A percentile compares a stretch with the other conserved stretches of the same genome.
Conservation (phyloP, 2,329 filamentous ascomycete genomes). For the Alternaria sp. region DNA sequence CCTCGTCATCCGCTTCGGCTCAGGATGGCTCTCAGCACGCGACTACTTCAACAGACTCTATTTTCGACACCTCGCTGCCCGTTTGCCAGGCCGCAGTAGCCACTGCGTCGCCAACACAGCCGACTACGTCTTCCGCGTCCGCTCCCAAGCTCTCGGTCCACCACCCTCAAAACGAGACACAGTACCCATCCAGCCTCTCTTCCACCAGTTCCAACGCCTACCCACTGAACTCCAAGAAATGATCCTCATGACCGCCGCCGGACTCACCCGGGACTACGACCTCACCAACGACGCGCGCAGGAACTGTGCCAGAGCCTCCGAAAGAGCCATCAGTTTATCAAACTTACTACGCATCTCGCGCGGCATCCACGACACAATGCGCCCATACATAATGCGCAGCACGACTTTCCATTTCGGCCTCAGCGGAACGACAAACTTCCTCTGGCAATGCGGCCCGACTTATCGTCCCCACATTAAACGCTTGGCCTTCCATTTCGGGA, state of each 20-base stretch:
- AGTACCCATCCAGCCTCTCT: conserved; percentile 36
- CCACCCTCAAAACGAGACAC: conserved; percentile 16
- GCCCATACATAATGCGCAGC: conserved; percentile 31
- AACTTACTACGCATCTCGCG: conserved; percentile 28
- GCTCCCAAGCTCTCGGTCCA: conserved; percentile 8
- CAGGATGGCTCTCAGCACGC: conserved; percentile 39
- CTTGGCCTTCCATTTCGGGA: conserved; percentile 29
- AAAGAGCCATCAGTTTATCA: conserved; percentile 22
- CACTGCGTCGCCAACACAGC: not conserved
- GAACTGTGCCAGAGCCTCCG: not conserved
- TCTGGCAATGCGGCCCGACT: conserved; percentile 23
- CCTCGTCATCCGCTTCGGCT: conserved; percentile 35
- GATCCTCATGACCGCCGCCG: conserved; percentile 31
- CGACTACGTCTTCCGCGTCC: conserved; percentile 1
- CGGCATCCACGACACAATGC: conserved; percentile 22
- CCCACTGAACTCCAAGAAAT: conserved; percentile 40
- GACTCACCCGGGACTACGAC: conserved; percentile 18
- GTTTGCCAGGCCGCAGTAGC: not conserved
- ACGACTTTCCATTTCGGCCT: conserved; percentile 30
- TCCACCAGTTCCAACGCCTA: conserved; percentile 32
- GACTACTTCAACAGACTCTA: conserved; percentile 38
- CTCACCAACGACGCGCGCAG: conserved; percentile 12
- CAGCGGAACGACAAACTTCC: conserved; percentile 12
- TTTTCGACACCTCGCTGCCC: conserved; percentile 19
- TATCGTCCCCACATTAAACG: conserved; percentile 29